Conservation (phyloP, 768 basidiomycete genomes). For the Xerocomellus intermedius region DNA sequence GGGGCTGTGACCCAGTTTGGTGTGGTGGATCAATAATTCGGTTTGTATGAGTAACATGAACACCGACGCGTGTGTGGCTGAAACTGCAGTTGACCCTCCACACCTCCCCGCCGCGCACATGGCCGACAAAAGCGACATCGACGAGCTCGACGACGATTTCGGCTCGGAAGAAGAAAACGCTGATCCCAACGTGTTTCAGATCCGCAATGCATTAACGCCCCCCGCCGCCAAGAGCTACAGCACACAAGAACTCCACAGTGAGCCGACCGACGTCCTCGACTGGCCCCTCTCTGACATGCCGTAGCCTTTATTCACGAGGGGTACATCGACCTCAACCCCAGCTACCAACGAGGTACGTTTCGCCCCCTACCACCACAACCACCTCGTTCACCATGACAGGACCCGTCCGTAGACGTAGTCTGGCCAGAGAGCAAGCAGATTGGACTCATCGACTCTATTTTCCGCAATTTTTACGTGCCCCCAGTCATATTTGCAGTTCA, state of each 20-base stretch:
- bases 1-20: too few relatives aligned
- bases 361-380: neutral
- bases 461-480: slow-evolving; percentile 53
- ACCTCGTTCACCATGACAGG: slow-evolving; percentile 1
- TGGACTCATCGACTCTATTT: slow-evolving; percentile 50
- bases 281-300: neutral
- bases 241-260: slow-evolving; percentile 48
- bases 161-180: slow-evolving; percentile 40
- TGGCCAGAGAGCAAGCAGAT: slow-evolving; percentile 71
- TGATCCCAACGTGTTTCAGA: slow-evolving; percentile 43
- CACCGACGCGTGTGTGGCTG: slow-evolving; percentile 20
- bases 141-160: slow-evolving; percentile 48
- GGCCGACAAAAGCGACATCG: slow-evolving; percentile 36
- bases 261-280: slow-evolving; percentile 12
- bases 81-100: neutral
- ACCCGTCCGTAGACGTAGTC: slow-evolving; percentile 55
- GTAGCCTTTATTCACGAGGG: slow-evolving; percentile 68
- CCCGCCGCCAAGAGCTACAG: slow-evolving; percentile 42
- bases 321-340: slow-evolving; percentile 64
- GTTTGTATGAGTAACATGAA: too few relatives aligned
- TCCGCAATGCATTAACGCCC: slow-evolving; percentile 41
- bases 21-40: too few relatives aligned
- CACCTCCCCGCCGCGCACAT: slow-evolving; percentile 10
- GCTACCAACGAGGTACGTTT: slow-evolving; percentile 66
- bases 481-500: slow-evolving; percentile 48